phyloP scores from a whole-genome alignment of 805 yeast genomes.

The Lipomyces chichibuensis region DNA sequence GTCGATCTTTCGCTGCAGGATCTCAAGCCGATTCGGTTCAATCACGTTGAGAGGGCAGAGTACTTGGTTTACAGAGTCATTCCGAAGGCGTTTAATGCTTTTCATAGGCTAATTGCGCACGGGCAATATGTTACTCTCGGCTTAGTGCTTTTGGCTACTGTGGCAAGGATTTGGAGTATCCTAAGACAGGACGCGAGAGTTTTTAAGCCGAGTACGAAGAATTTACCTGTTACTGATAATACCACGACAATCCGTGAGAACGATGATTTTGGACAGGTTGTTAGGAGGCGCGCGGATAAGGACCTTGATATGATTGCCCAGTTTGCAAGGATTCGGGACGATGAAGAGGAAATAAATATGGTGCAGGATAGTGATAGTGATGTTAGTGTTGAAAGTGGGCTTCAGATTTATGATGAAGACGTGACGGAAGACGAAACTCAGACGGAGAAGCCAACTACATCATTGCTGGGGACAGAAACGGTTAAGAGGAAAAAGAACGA shows the following conservation, averaged over 20 bases:
- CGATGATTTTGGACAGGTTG: slow-evolving; percentile 4
- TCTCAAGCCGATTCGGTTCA: not conserved
- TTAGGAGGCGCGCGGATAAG: not conserved
- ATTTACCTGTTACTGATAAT: not conserved
- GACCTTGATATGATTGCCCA: not conserved
- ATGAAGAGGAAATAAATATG: not conserved
- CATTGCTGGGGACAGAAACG: not conserved
- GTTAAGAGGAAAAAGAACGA: not conserved
- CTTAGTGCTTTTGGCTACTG: slow-evolving; percentile 20
- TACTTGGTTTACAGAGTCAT: slow-evolving; percentile 18
- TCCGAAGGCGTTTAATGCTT: slow-evolving; percentile 32
- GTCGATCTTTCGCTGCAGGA: not conserved
- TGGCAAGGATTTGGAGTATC: slow-evolving; percentile 16
- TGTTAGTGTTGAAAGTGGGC: not conserved
- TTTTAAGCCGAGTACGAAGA: slow-evolving; percentile 4
- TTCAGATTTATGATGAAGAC: not conserved
- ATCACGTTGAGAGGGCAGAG: slow-evolving; percentile 17
- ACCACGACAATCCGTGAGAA: not conserved
- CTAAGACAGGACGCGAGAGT: slow-evolving; percentile 15
- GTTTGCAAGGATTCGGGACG: not conserved
- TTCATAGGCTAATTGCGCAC: slow-evolving; percentile 20
- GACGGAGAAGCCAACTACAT: not conserved
- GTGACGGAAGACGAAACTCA: not conserved
- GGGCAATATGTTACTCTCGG: slow-evolving; percentile 27
- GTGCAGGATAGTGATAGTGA: not conserved